These are phyloP conservation scores for Mentha longifolia DNA, from an alignment of 257 asterid genomes.

Conservation along the genomic window DNA sequence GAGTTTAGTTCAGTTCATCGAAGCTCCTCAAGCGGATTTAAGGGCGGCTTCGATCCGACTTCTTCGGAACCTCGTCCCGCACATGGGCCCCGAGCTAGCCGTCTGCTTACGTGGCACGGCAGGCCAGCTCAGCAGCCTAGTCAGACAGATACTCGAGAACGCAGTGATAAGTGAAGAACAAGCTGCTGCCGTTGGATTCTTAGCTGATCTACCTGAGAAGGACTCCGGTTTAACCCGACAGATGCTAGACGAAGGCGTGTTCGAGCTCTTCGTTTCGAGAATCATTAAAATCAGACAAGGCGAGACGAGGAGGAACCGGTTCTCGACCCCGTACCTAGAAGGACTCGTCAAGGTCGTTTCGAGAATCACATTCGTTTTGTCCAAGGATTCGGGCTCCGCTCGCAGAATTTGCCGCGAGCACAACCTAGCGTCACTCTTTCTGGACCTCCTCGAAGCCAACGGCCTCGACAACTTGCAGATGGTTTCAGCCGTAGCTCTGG, in stretches of 20 bases:
- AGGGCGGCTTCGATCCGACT: constrained; percentile 79
- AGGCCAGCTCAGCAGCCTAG: constrained; percentile 75
- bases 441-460: constrained; percentile 76
- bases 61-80: constrained; percentile 77
- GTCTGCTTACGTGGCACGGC: constrained; percentile 71
- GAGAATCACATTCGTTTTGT: constrained; percentile 69
- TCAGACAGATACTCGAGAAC: constrained; percentile 65
- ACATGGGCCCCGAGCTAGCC: constrained; percentile 85
- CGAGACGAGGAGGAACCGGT: constrained; percentile 75
- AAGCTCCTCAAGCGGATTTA: constrained; percentile 83
- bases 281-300: constrained; percentile 68
- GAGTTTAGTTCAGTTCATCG: constrained; percentile 92
- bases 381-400: constrained; percentile 60
- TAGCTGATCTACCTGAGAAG: constrained; percentile 88
- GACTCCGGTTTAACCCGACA: constrained; percentile 78
- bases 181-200: constrained; percentile 81
- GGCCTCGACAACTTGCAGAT: constrained; percentile 90
- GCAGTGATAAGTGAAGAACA: constrained; percentile 79
- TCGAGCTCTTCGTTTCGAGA: constrained; percentile 55
- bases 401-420: constrained; percentile 58
- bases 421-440: constrained; percentile 70
- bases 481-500: constrained; percentile 86
- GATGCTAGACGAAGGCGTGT: constrained; percentile 73
- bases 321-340: constrained; percentile 83
- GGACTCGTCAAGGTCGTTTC: constrained; percentile 92